These are phyloP conservation scores for Penicillium canariense DNA, from an alignment of 495 filamentous ascomycete species.

Conservation along the genomic window DNA sequence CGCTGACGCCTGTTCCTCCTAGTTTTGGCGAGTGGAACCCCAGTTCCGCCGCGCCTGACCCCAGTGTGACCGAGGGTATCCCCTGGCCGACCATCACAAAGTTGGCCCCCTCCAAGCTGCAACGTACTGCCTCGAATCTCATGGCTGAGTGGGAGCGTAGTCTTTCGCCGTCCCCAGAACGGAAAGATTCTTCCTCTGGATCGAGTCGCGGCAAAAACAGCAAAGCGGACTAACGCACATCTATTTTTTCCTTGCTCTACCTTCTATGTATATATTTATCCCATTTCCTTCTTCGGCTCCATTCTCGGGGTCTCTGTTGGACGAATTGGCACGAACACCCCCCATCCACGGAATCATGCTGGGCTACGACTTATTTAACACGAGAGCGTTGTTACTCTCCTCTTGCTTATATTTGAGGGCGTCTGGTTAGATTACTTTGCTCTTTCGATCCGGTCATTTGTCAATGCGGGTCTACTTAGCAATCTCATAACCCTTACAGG, in stretches of 20 bases:
- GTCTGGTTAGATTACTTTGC: constrained; percentile 4
- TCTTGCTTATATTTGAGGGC: constrained; percentile 9
- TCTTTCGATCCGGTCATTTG: constrained; percentile 1
- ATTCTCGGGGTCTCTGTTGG: constrained; percentile 22
- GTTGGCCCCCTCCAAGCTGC: constrained; percentile 64
- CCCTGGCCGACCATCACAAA: constrained; percentile 65
- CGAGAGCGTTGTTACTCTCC: constrained; percentile 34
- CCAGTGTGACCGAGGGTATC: constrained; percentile 55
- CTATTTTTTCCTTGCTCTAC: neutral
- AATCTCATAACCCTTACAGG: neutral
- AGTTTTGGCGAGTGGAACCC: constrained; percentile 47
- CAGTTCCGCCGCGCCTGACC: constrained; percentile 28
- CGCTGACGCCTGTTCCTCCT: constrained; percentile 29
- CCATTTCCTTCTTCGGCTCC: constrained; percentile 26
- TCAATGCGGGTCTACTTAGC: neutral
- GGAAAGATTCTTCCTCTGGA: constrained; percentile 22
- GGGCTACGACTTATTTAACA: constrained; percentile 40
- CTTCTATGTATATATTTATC: constrained; percentile 20
- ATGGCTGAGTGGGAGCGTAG: constrained; percentile 77
- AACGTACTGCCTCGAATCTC: constrained; percentile 64
- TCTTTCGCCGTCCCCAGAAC: constrained; percentile 38
- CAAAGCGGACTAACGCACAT: constrained; percentile 35
- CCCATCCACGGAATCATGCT: constrained; percentile 35
- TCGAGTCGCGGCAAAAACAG: constrained; percentile 26
- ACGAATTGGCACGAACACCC: constrained; percentile 26